These are phyloP conservation scores for Blastobotrys aristatus DNA, from an alignment of 1,139 yeast genomes.

Conservation along the genomic window DNA sequence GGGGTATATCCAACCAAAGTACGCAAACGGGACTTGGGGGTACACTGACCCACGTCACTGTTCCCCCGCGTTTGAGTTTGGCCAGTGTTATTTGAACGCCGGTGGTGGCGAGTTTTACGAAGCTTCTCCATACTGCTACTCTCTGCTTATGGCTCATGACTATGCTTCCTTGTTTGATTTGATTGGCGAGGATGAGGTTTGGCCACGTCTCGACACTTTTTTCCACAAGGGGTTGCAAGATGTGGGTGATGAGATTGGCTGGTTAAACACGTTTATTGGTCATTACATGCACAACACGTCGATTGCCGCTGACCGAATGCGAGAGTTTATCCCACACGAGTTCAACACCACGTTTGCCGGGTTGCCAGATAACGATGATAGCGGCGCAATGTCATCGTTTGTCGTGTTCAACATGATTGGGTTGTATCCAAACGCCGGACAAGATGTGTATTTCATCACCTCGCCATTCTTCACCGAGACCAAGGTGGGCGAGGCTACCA, in stretches of 20 bases:
- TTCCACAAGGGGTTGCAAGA: conserved; percentile 22
- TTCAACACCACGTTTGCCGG: conserved; percentile 32
- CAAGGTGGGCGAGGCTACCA: conserved; percentile 27
- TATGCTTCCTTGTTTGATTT: conserved; percentile 31
- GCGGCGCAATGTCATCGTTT: conserved; percentile 43
- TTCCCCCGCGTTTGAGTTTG: conserved; percentile 13
- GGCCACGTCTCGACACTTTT: conserved; percentile 34
- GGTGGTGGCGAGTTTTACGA: conserved; percentile 23
- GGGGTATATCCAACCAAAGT: conserved; percentile 39
- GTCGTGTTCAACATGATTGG: conserved; percentile 38
- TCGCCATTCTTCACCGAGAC: conserved; percentile 36
- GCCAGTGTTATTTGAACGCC: conserved; percentile 33
- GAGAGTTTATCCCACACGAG: conserved; percentile 22
- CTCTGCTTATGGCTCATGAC: conserved; percentile 36
- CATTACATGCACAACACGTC: conserved; percentile 12
- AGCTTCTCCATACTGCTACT: conserved; percentile 14
- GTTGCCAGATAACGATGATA: conserved; percentile 41
- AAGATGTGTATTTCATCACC: conserved; percentile 37
- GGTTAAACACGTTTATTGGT: conserved; percentile 14
- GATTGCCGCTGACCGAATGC: conserved; percentile 14
- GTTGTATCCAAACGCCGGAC: conserved; percentile 39
- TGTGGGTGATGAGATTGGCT: conserved; percentile 35
- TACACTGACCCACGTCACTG: conserved; percentile 19
- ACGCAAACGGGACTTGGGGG: conserved; percentile 35
- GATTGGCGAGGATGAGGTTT: conserved; percentile 33